A percentile compares a stretch with the other conserved stretches of the same genome.
Evolutionary conservation across 768 basidiomycete genomes (phyloP).

Genomic region (Megacollybia marginata): DNA sequence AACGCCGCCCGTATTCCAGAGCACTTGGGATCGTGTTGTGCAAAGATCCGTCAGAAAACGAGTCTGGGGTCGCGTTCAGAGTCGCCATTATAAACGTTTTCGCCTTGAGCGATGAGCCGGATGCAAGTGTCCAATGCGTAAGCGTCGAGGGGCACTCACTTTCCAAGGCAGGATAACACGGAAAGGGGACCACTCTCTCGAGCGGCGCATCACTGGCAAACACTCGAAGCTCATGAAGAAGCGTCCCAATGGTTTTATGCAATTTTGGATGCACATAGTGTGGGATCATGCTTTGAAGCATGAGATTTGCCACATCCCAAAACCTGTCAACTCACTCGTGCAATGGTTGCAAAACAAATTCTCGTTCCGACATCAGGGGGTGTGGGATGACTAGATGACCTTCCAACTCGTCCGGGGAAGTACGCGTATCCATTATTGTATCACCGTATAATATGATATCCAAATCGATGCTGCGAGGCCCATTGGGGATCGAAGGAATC

Average conservation of each 20-base stretch:
- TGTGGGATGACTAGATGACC: conserved; percentile 84
- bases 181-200: conserved; percentile 72
- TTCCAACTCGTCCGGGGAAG: conserved; percentile 36
- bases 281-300: conserved; percentile 65
- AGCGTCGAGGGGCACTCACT: conserved; percentile 36
- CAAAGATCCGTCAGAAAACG: conserved; percentile 82
- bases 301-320: not conserved
- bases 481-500: conserved; percentile 69
- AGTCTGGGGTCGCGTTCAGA: conserved; percentile 90
- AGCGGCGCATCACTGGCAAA: conserved; percentile 37
- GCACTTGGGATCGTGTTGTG: conserved; percentile 48
- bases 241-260: conserved; percentile 34
- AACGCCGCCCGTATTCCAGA: conserved; percentile 38
- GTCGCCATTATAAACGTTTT: conserved; percentile 84
- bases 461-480: conserved; percentile 85
- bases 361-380: conserved; percentile 70
- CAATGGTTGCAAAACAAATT: conserved; percentile 87
- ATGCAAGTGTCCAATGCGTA: conserved; percentile 34
- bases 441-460: conserved; percentile 78
- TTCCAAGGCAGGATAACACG: conserved; percentile 26
- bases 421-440: conserved; percentile 49
- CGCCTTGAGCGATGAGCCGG: not conserved
- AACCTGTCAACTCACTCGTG: conserved; percentile 57
- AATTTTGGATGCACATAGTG: conserved; percentile 58
- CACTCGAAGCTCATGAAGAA: conserved; percentile 36